These are phyloP conservation scores for Thermomyces lanuginosus DNA, from an alignment of 2,329 filamentous ascomycete species.

Conservation along the genomic window DNA sequence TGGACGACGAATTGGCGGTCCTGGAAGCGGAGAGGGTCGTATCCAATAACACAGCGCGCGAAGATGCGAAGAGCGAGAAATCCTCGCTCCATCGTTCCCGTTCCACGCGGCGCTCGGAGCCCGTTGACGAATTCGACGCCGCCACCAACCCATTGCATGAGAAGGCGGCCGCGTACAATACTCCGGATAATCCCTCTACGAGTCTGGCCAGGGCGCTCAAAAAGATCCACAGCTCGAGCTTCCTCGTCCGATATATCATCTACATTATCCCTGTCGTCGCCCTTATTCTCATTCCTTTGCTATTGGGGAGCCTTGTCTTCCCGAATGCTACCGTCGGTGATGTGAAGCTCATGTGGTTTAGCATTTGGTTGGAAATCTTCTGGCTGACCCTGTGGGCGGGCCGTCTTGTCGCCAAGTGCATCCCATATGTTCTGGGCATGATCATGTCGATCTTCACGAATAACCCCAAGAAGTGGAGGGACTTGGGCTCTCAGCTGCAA, in stretches of 20 bases:
- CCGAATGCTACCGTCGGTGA: slow-evolving; percentile 51
- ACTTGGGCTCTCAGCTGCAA: slow-evolving; percentile 72
- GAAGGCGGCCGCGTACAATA: slow-evolving; percentile 47
- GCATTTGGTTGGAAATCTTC: slow-evolving; percentile 84
- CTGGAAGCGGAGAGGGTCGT: slow-evolving; percentile 48
- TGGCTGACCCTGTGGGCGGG: slow-evolving; percentile 84
- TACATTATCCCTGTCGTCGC: slow-evolving; percentile 52
- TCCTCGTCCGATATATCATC: slow-evolving; percentile 51
- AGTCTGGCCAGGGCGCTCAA: slow-evolving; percentile 49
- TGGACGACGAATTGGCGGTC: slow-evolving; percentile 51
- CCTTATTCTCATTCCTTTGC: slow-evolving; percentile 50
- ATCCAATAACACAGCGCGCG: slow-evolving; percentile 26
- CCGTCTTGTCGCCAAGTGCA: slow-evolving; percentile 46
- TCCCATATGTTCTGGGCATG: slow-evolving; percentile 46
- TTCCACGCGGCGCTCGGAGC: slow-evolving; percentile 38
- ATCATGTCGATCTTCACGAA: slow-evolving; percentile 65
- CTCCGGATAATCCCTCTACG: slow-evolving; percentile 45
- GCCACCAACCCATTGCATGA: slow-evolving; percentile 55
- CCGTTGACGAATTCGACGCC: slow-evolving; percentile 49
- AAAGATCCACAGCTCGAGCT: slow-evolving; percentile 47
- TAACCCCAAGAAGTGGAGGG: slow-evolving; percentile 82
- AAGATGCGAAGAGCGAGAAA: slow-evolving; percentile 19
- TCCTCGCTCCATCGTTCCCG: slow-evolving; percentile 36
- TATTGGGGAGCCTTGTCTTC: slow-evolving; percentile 47
- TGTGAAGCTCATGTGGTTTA: slow-evolving; percentile 74